These are phyloP conservation scores for Hanseniaspora sp. DNA, from an alignment of 1,139 yeast species.

Conservation along the genomic window DNA sequence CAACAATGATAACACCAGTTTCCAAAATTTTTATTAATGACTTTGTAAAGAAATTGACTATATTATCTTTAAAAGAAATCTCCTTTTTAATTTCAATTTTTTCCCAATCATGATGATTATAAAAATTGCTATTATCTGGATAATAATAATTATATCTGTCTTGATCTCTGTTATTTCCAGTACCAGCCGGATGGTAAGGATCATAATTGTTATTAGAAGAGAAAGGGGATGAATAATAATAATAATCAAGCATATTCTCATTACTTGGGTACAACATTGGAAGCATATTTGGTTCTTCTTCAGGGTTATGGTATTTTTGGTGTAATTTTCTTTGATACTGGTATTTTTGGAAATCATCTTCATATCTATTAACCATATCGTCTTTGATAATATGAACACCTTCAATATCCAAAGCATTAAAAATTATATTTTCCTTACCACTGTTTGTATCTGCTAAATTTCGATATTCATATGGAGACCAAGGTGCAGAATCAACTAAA, in stretches of 20 bases:
- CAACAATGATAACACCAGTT: slow-evolving; percentile 38
- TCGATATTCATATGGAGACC: slow-evolving; percentile 43
- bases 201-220: not conserved
- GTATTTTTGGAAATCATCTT: slow-evolving; percentile 3
- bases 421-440: not conserved
- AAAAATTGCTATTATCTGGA: slow-evolving; percentile 16
- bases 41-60: slow-evolving; percentile 24
- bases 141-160: slow-evolving; percentile 21
- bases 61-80: slow-evolving; percentile 1
- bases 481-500: slow-evolving; percentile 66
- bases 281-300: not conserved
- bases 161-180: slow-evolving; percentile 23
- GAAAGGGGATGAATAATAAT: too few species aligned
- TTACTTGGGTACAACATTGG: slow-evolving; percentile 4
- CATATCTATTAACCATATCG: slow-evolving; percentile 2
- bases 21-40: slow-evolving; percentile 39
- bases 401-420: not conserved
- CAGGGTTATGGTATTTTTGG: not conserved
- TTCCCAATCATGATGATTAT: slow-evolving; percentile 23
- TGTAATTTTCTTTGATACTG: slow-evolving; percentile 5
- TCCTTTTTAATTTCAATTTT: slow-evolving; percentile 21
- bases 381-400: slow-evolving; percentile 13
- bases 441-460: not conserved
- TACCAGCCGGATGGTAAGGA: slow-evolving; percentile 16
- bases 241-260: not conserved